A percentile compares a stretch with the other conserved stretches of the same genome.
phyloP scores from a whole-genome alignment of 2,329 filamentous ascomycete species.

The Podosphaera fusca region DNA sequence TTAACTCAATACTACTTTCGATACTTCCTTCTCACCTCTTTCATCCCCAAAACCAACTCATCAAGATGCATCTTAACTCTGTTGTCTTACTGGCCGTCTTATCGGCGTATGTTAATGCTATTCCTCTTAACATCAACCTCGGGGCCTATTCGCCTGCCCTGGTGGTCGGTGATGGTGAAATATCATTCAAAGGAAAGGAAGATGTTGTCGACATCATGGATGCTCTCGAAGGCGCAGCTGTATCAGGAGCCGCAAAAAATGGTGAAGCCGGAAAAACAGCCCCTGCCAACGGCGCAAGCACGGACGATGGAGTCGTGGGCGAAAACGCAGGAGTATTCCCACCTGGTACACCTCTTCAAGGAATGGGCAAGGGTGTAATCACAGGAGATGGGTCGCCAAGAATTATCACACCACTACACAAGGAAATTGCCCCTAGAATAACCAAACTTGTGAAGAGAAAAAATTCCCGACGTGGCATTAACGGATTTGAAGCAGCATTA shows the following conservation, averaged over 20 bases:
- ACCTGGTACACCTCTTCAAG: slow-evolving; percentile 23
- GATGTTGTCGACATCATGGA: slow-evolving; percentile 21
- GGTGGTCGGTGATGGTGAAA: slow-evolving; percentile 30
- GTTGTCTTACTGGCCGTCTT: slow-evolving; percentile 16
- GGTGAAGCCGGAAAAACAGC: slow-evolving; percentile 16
- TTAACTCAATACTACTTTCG: background rate
- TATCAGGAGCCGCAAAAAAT: slow-evolving; percentile 23
- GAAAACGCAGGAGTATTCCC: slow-evolving; percentile 15
- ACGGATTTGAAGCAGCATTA: slow-evolving; percentile 21
- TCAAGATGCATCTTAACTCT: slow-evolving; percentile 13
- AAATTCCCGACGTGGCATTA: slow-evolving; percentile 18
- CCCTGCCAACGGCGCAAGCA: slow-evolving; percentile 7
- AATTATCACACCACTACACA: slow-evolving; percentile 7
- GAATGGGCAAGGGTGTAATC: slow-evolving; percentile 26
- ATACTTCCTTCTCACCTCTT: background rate
- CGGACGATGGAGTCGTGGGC: slow-evolving; percentile 8
- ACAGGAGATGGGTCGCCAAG: slow-evolving; percentile 15
- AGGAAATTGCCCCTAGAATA: slow-evolving; percentile 23
- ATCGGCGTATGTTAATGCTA: slow-evolving; percentile 13
- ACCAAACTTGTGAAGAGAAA: slow-evolving; percentile 5
- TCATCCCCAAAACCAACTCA: slow-evolving; percentile 1
- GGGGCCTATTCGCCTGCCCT: slow-evolving; percentile 27
- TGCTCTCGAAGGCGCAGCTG: slow-evolving; percentile 21
- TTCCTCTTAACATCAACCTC: slow-evolving; percentile 28
- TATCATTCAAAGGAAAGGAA: slow-evolving; percentile 22